Percentiles rank a stretch among this genome's conserved stretches.
phyloP scores from a whole-genome alignment of 2,329 filamentous ascomycete genomes.

The Calonectria fujianensis region DNA sequence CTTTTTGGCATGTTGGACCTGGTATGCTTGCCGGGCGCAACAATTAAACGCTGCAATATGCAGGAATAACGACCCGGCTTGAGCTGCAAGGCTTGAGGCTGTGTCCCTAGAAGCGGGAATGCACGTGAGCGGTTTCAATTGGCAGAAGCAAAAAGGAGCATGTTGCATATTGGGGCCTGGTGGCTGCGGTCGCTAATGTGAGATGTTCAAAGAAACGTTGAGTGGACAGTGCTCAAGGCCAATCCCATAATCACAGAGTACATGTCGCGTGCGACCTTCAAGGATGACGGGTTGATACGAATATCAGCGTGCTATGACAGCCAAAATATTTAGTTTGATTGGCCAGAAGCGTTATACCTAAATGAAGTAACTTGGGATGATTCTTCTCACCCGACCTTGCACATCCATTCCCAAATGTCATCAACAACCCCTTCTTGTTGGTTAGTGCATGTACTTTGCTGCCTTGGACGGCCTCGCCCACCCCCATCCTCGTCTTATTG shows the following conservation, averaged over 20 bases:
- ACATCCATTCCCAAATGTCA: constrained; percentile 2
- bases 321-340: background rate
- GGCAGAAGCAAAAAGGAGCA: constrained; percentile 10
- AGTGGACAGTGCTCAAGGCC: constrained; percentile 20
- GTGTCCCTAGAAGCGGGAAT: background rate
- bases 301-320: constrained; percentile 2
- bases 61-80: background rate
- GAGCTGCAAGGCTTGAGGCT: constrained; percentile 16
- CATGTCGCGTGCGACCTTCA: constrained; percentile 25
- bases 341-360: background rate
- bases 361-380: background rate
- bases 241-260: background rate
- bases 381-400: background rate
- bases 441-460: constrained; percentile 7
- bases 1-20: constrained; percentile 2
- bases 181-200: constrained; percentile 13
- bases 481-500: background rate
- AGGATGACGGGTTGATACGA: constrained; percentile 8
- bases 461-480: constrained; percentile 17
- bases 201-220: constrained; percentile 24
- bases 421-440: background rate
- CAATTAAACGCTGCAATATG: constrained; percentile 1
- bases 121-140: constrained; percentile 18
- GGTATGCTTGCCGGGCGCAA: constrained; percentile 6
- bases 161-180: constrained; percentile 9